Evolutionary conservation across 805 yeast genomes (phyloP).

Genomic region (Lipomyces yamadae): DNA sequence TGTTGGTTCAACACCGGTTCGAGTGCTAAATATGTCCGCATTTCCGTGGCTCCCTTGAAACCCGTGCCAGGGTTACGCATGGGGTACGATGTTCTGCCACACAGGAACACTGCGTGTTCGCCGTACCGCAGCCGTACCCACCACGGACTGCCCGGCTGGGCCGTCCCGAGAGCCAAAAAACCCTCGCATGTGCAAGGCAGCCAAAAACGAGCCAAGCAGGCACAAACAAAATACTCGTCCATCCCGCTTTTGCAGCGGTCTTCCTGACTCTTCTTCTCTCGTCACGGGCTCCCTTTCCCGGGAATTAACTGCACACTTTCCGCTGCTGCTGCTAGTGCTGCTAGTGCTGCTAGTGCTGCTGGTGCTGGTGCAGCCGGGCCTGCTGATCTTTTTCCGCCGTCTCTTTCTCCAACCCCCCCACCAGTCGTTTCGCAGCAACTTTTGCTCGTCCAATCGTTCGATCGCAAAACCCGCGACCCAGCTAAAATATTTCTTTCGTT

Average conservation of each 20-base stretch:
- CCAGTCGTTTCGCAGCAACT: background rate
- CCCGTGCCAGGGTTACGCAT: too few relatives aligned
- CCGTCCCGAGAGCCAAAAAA: background rate
- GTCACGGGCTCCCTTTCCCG: background rate
- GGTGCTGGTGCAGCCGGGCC: background rate
- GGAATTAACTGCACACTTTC: background rate
- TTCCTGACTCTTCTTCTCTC: background rate
- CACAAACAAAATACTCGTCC: background rate
- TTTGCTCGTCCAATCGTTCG: conserved; percentile 3
- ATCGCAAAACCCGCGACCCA: background rate
- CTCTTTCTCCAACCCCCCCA: background rate
- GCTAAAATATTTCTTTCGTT: too few relatives aligned
- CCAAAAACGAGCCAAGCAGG: too few relatives aligned
- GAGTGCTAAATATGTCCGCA: too few relatives aligned
- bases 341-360: too few relatives aligned
- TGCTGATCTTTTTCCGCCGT: background rate
- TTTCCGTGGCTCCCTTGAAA: too few relatives aligned
- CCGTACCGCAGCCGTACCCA: background rate
- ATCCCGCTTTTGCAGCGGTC: background rate
- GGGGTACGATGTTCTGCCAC: background rate
- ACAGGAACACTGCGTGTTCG: background rate
- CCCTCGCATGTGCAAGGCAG: background rate
- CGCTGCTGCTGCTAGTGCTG: background rate
- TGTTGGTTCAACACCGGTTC: too few relatives aligned
- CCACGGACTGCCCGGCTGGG: background rate